These are phyloP conservation scores for Silene noctiflora DNA, from an alignment of 179 eudicot species.

Conservation along the genomic window DNA sequence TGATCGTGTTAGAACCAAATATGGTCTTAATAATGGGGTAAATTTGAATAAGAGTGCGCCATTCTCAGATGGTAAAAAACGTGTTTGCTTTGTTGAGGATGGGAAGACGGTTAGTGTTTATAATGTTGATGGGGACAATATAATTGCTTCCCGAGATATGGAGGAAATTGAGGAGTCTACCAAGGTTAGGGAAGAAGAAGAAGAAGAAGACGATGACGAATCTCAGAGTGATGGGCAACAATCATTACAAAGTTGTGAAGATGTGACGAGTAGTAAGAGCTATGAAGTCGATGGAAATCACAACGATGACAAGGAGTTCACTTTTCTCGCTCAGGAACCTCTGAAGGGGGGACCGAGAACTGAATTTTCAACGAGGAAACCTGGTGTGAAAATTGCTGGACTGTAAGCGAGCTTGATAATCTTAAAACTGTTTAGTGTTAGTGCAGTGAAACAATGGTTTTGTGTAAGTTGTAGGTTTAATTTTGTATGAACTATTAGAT, in stretches of 20 bases:
- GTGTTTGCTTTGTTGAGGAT: conserved; percentile 61
- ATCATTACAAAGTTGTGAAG: conserved; percentile 35
- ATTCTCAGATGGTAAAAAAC: conserved; percentile 42
- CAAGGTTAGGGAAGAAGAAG: conserved; percentile 46
- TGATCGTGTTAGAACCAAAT: conserved; percentile 17
- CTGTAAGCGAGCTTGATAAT: not conserved
- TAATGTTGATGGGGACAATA: conserved; percentile 30
- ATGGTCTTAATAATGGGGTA: conserved; percentile 24
- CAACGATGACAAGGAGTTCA: conserved; percentile 34
- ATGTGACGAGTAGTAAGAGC: conserved; percentile 29
- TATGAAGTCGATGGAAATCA: conserved; percentile 24
- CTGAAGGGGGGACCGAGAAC: conserved; percentile 52
- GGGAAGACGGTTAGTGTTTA: conserved; percentile 44
- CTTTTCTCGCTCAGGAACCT: conserved; percentile 50
- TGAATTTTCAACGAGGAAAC: conserved; percentile 30
- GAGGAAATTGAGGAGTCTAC: conserved; percentile 41
- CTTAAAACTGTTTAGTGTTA: conserved; percentile 12
- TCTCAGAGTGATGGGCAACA: conserved; percentile 35
- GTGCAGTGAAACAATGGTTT: not conserved
- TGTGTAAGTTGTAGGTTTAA: conserved; percentile 2
- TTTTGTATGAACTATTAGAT: not conserved
- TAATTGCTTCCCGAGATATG: conserved; percentile 29
- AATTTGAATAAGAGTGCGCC: conserved; percentile 21
- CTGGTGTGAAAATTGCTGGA: conserved; percentile 29
- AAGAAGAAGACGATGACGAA: conserved; percentile 49